phyloP scores from a whole-genome alignment of 2,329 filamentous ascomycete genomes.

The Ophiognomonia clavigignenti-juglandacearum region DNA sequence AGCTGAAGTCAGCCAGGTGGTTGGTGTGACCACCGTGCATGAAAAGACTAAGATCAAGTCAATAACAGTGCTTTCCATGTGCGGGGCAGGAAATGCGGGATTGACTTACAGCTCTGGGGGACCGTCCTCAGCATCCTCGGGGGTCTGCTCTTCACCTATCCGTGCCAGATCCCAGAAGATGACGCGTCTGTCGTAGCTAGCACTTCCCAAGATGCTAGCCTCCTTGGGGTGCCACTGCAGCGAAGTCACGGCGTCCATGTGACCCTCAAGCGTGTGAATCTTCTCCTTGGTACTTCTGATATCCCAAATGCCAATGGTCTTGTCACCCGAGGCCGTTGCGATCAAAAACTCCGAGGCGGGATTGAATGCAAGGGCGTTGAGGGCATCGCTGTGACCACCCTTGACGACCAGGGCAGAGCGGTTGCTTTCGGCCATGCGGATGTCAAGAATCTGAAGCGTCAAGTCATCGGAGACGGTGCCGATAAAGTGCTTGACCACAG shows the following conservation, averaged over 20 bases:
- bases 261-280: conserved; percentile 83
- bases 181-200: conserved; percentile 86
- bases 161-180: conserved; percentile 95
- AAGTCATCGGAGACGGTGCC: conserved; percentile 94
- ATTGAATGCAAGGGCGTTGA: conserved; percentile 95
- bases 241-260: conserved; percentile 85
- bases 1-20: conserved; percentile 92
- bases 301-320: conserved; percentile 94
- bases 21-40: conserved; percentile 99
- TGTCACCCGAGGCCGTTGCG: conserved; percentile 90
- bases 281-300: conserved; percentile 85
- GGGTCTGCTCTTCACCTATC: conserved; percentile 89
- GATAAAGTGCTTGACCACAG: conserved; percentile 76
- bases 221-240: conserved; percentile 94
- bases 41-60: conserved; percentile 60
- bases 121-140: conserved; percentile 92
- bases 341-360: conserved; percentile 84
- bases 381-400: conserved; percentile 80
- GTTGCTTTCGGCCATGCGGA: conserved; percentile 62
- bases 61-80: too few relatives aligned
- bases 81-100: background rate
- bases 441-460: conserved; percentile 86
- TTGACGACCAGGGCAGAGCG: conserved; percentile 65
- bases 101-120: conserved; percentile 80
- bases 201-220: conserved; percentile 81